Evolutionary conservation across 805 yeast species (phyloP), one percentile per base, ranked within the genome.

Genomic region (Zygotorulaspora sp.): DNA sequence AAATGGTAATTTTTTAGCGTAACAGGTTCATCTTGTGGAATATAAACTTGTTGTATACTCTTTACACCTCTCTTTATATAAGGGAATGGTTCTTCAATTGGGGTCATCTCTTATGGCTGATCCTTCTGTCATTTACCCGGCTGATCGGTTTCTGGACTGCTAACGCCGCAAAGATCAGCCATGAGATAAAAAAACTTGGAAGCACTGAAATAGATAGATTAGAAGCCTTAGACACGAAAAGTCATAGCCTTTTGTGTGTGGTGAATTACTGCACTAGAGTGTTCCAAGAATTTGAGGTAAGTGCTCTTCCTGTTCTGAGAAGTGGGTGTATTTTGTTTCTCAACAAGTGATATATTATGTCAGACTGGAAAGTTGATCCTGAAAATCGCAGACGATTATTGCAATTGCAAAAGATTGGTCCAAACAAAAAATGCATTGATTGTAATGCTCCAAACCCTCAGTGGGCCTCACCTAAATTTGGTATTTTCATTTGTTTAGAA

Each of bases 381-480:
- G 96, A 87, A 52, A 82, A 85, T 43, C 83, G 95, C 62, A 79
- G 96, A 58, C 79, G 82, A 58, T 70, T 85, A 27, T 55, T 78
- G 49, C 78, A 78, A 29, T 66, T 90, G 44, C 97, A 90, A 57
- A 87, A 87, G 58, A 69, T 70, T 32, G 95, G 90, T 18, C 81
- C 70, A 10, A 87, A 88, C 69, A 87, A 83, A 67, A 80, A 77
- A 61, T 92, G 98, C 65, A 83, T 87, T 62, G 98, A 92, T 62
- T 92, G 98, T 65, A 72, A 69, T 25, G 95, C 97, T 1, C 96
- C 95, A 42, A 90, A 89, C 60, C 98, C 98, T 7, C 98, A 92
- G 63, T 92, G 98, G 98, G 97, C 97, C 2, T 87, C 96, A 10
- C 97, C 97, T 24, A 92, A 92, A 63, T 88, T 90, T 65, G 98